Conservation (phyloP, 2,329 filamentous ascomycete genomes). For the Fusarium anthophilum region DNA sequence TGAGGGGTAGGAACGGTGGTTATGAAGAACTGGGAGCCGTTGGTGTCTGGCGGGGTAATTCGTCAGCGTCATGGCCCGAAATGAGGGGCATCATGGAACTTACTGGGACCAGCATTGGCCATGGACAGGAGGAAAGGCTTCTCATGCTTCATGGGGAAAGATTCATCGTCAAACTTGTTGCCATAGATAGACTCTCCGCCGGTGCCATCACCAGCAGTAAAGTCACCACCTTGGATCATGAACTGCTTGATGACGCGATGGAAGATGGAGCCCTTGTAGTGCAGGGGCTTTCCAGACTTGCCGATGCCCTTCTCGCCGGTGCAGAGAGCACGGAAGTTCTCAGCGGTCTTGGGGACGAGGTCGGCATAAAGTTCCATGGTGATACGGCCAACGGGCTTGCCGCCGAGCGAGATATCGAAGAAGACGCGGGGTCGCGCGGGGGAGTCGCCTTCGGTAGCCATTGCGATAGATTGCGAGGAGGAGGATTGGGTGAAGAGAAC, state of each 20-base stretch:
- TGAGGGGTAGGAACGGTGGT: constrained; percentile 96
- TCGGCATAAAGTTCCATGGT: constrained; percentile 82
- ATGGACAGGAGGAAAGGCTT: constrained; percentile 94
- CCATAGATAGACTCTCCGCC: constrained; percentile 98
- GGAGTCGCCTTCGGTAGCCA: constrained; percentile 54
- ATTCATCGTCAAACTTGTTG: constrained; percentile 96
- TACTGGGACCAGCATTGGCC: constrained; percentile 95
- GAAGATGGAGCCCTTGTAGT: constrained; percentile 93
- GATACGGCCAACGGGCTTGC: constrained; percentile 77
- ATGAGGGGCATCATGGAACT: constrained; percentile 38
- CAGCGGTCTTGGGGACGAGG: constrained; percentile 91
- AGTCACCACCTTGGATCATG: constrained; percentile 96
- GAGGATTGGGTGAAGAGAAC: not conserved
- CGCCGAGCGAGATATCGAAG: constrained; percentile 90
- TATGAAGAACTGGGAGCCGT: constrained; percentile 98
- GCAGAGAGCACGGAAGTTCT: constrained; percentile 95
- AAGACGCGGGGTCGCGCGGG: constrained; percentile 80
- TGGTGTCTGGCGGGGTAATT: constrained; percentile 70
- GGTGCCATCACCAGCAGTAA: constrained; percentile 93
- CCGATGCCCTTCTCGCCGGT: constrained; percentile 92
- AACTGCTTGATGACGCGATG: constrained; percentile 98
- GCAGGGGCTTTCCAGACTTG: constrained; percentile 83
- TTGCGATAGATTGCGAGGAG: constrained; percentile 37
- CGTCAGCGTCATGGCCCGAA: constrained; percentile 9
- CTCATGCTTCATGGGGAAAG: constrained; percentile 91